Base-by-base conservation (phyloP, 2,329 filamentous ascomycete species). In the Verticillium tricorpus region DNA sequence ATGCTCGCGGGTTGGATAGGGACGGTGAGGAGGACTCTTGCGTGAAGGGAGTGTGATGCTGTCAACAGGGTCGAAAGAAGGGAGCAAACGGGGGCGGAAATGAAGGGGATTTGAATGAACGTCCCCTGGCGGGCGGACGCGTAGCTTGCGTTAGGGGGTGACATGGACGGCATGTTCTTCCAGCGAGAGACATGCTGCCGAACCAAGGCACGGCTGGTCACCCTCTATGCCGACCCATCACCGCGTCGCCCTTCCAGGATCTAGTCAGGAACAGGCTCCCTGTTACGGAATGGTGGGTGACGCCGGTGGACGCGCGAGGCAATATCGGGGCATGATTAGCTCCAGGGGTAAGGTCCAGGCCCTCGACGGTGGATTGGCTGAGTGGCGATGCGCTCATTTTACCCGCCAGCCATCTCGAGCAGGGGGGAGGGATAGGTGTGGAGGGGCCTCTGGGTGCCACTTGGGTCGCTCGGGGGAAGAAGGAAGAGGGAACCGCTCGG, bases 1-100 rank as follows among this genome's bases (percentile, higher is more conserved):
- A 50, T 54, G 59, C 59, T 62, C 64, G 62, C 62, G 64, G 56
- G 52, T 62, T 58, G 57, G 60, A 61, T 40, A 56, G 60, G 55
- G 62, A 63, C 59, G 40, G 62, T 50, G 45, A 50, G 45, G n/a
- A 14, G 45, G n/a, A n/a, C n/a, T 22, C 45, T 50, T 50, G 45
- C 45, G 22, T 50, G 8, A 50, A 50, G 45, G 45, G 45, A 50
- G 45, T 50, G 45, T 50, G 45, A 50, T 22, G 45, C 45, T 22
- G 45, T 50, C n/a, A 50, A 50, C 19, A 50, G 45, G 39, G n/a
- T 25, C n/a, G 19, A 14, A 9, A 50, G 45, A 8, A 50, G 45
- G 45, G 45, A 50, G 45, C 12, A 12, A 9, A 50, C 1, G 45
- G 19, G 45, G 45, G 6, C 11, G 45, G 45, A 50, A 50, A 50